Base-by-base conservation (phyloP, 495 filamentous ascomycete genomes). In the Wilcoxina mikolae region DNA sequence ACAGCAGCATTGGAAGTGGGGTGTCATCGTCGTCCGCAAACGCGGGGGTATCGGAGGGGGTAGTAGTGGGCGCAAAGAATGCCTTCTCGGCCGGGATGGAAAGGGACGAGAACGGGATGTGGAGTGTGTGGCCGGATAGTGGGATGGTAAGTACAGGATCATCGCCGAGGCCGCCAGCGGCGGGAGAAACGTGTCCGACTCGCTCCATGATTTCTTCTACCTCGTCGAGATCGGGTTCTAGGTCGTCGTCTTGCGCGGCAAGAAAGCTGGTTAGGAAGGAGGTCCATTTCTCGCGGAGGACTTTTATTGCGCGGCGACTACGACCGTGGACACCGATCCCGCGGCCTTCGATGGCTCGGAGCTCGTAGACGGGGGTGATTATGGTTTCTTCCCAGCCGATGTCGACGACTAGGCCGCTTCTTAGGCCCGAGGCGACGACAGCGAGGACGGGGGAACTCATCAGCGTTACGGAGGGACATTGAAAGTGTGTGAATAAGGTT, bases 381-480 rank as follows among this genome's bases (percentile, higher is more conserved):
- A 81, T 76, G 0, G 86, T 90, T 65, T 95, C 93, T 38, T 76
- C 75, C 91, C 91, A 96, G 52, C 90, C 90, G 31, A 98, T 72
- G 64, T 96, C 88, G 9, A 96, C 75, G 2, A 95, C 77, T 23
- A 96, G 67, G 1, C 79, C 84, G 17, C 84, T 80, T 11, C 91
- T 81, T 49, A 88, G 71, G 3, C 91, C 91, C 7, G 87, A 87
- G 28, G 81, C 83, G 3, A 85, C 77, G n/a, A 79, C 72, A 7
- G 78, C 66, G 68, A 87, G 78, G 11, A 85, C 71, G 0, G 88
- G 78, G 4, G 80, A 76, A 1, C 85, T 82, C 57, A 95, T 66
- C 42, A 95, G 73, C 4, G 84, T 87, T 51, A 95, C 76, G n/a
- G 77, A 82, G 0, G 90, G 85, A 31, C 83, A 73, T 54, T 86